Evolutionary conservation across 768 basidiomycete species (phyloP).

Genomic region (Tulasnella sp.): DNA sequence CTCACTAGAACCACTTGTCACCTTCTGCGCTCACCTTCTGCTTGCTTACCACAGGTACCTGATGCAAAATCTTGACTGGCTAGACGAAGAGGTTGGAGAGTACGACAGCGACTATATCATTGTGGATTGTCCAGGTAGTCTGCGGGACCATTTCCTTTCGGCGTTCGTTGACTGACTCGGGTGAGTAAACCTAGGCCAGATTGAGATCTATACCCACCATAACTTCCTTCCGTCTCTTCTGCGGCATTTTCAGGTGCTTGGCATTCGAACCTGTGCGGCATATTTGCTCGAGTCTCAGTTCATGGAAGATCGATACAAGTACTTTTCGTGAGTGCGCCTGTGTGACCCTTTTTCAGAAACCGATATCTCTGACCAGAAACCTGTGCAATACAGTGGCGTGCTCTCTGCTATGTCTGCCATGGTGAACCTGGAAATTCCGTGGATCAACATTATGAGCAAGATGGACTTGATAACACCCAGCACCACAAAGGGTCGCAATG

Average conservation of each 20-base stretch:
- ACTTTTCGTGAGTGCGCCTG: slow-evolving; percentile 56
- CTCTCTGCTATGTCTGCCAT: slow-evolving; percentile 98
- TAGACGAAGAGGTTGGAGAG: slow-evolving; percentile 89
- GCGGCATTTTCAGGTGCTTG: slow-evolving; percentile 58
- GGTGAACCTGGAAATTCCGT: slow-evolving; percentile 94
- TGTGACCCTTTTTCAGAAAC: slow-evolving; percentile 2
- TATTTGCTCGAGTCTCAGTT: slow-evolving; percentile 98
- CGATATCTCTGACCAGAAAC: slow-evolving; percentile 11
- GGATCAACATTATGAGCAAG: slow-evolving; percentile 98
- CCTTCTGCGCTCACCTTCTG: not conserved
- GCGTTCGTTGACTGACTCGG: not conserved
- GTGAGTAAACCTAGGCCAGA: slow-evolving; percentile 58
- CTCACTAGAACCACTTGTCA: slow-evolving; percentile 26
- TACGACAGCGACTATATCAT: slow-evolving; percentile 94
- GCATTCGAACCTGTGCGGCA: slow-evolving; percentile 75
- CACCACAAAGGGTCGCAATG: slow-evolving; percentile 42
- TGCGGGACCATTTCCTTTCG: not conserved
- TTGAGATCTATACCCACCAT: slow-evolving; percentile 97
- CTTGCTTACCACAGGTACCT: slow-evolving; percentile 55
- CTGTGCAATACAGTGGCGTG: slow-evolving; percentile 52
- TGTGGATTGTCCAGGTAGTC: slow-evolving; percentile 77
- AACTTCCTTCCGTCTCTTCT: slow-evolving; percentile 89
- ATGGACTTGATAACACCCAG: slow-evolving; percentile 87
- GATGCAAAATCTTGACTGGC: slow-evolving; percentile 95
- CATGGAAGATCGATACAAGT: slow-evolving; percentile 99